A percentile compares a stretch with the other conserved stretches of the same genome.
Conservation (phyloP, 2,329 filamentous ascomycete genomes). For the Pyricularia sp. region DNA sequence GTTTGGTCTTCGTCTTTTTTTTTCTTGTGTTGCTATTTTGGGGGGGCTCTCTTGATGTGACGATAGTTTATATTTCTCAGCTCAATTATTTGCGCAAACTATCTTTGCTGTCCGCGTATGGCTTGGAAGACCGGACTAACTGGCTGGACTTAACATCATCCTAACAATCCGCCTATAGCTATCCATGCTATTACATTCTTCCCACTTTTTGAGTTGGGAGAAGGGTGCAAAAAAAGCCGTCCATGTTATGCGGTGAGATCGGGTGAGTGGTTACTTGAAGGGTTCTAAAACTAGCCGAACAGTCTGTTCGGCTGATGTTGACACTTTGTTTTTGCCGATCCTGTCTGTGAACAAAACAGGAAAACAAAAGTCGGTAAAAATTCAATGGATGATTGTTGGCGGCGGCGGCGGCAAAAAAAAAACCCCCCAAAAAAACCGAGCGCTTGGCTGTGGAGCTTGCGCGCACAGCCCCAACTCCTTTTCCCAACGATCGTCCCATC, state of each 20-base stretch:
- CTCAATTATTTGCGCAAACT: not conserved
- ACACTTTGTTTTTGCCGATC: not conserved
- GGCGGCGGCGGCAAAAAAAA: too few relatives aligned
- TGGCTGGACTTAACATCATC: not conserved
- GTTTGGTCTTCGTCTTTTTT: not conserved
- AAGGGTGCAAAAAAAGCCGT: not conserved
- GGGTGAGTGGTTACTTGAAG: not conserved
- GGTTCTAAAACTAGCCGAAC: not conserved
- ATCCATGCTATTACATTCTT: too few relatives aligned
- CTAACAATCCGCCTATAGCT: not conserved
- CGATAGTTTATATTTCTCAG: not conserved
- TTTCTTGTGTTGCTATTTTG: too few relatives aligned
- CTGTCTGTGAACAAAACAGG: not conserved
- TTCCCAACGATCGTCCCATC: not conserved
- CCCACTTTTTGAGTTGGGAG: not conserved
- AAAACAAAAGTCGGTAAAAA: not conserved
- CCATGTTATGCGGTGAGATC: not conserved
- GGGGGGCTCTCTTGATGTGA: not conserved
- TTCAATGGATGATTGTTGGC: too few relatives aligned
- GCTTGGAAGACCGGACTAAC: not conserved
- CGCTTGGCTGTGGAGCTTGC: too few relatives aligned
- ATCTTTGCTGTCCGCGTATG: not conserved
- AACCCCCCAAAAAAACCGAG: too few relatives aligned
- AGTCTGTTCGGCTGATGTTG: not conserved
- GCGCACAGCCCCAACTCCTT: too few relatives aligned